Evolutionary conservation across 257 asterid species (phyloP).

Genomic region (Capsicum pubescens): DNA sequence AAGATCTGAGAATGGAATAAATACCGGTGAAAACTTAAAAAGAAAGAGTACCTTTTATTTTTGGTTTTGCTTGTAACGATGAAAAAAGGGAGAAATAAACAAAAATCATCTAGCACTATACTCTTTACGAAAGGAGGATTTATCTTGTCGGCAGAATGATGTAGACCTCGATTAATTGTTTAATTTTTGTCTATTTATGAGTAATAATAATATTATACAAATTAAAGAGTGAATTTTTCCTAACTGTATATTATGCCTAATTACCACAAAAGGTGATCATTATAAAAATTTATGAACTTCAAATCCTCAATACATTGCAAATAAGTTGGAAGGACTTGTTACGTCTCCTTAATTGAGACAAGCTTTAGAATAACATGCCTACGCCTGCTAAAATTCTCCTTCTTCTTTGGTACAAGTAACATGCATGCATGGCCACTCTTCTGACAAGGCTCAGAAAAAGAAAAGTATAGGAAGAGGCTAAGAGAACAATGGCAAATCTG

Average conservation of each 20-base stretch:
- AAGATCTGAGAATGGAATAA: not conserved
- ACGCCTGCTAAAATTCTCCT: not conserved
- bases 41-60: not conserved
- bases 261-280: no score
- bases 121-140: not conserved
- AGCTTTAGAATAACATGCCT: not conserved
- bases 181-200: no score
- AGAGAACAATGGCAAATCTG: not conserved
- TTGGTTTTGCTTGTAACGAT: not conserved
- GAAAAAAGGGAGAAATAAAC: not conserved
- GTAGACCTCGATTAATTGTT: not conserved
- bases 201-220: no score
- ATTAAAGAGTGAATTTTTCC: no score
- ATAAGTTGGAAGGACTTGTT: no score
- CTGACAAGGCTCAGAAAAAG: not conserved
- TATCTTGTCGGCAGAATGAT: not conserved
- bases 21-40: not conserved
- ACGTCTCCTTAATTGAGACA: no score
- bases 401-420: not conserved
- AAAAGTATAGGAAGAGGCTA: not conserved
- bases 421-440: not conserved
- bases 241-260: no score
- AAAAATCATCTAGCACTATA: not conserved
- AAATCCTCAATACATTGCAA: no score
- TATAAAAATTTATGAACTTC: no score